phyloP scores from a whole-genome alignment of 345 rosid genomes.

The Gossypium raimondii region DNA sequence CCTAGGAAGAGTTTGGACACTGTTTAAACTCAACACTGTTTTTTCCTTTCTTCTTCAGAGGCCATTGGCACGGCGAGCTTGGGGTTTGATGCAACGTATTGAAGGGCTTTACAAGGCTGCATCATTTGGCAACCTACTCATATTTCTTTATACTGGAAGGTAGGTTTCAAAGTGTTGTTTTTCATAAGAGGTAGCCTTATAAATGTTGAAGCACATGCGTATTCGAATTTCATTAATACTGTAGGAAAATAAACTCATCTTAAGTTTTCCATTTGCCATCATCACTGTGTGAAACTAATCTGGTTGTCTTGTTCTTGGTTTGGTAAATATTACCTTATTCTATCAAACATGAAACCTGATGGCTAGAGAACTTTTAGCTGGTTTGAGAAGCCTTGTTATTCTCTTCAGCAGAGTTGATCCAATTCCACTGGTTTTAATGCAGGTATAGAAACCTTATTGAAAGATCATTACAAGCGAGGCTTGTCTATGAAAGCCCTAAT shows the following conservation, averaged over 20 bases:
- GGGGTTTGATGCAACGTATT: constrained; percentile 68
- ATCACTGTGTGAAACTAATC: not conserved
- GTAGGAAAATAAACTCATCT: constrained; percentile 3
- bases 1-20: not conserved
- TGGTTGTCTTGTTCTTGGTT: not conserved
- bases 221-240: not conserved
- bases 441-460: constrained; percentile 93
- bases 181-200: not conserved
- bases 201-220: not conserved
- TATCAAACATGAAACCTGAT: not conserved
- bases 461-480: constrained; percentile 85
- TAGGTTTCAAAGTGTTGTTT: constrained; percentile 21
- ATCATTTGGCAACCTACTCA: constrained; percentile 77
- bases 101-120: constrained; percentile 93
- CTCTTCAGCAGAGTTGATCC: not conserved
- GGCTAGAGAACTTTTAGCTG: not conserved
- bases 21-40: not conserved
- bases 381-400: not conserved
- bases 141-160: constrained; percentile 94
- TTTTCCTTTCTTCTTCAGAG: constrained; percentile 45
- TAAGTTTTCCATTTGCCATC: not conserved
- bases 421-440: constrained; percentile 24
- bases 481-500: constrained; percentile 81
- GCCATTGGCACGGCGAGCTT: constrained; percentile 73
- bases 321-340: not conserved